Conservation (phyloP, 2,329 filamentous ascomycete genomes). For the Penicillium sp. region DNA sequence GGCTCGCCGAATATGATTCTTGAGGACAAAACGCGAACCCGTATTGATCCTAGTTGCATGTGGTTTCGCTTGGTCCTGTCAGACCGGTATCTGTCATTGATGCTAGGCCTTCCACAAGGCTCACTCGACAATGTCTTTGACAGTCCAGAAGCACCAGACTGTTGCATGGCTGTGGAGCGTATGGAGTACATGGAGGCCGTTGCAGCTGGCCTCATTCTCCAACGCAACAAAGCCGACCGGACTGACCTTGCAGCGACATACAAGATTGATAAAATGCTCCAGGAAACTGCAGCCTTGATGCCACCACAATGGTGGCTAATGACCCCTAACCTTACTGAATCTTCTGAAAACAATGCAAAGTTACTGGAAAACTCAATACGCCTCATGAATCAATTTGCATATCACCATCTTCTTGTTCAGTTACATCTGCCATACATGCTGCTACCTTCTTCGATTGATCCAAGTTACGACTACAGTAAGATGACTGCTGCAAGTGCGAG, state of each 20-base stretch:
- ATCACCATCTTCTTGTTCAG: constrained; percentile 7
- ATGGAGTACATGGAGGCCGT: constrained; percentile 46
- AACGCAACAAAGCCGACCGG: constrained; percentile 37
- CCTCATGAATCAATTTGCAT: constrained; percentile 7
- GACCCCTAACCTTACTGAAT: not conserved
- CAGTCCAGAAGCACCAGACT: constrained; percentile 44
- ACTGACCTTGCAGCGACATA: not conserved
- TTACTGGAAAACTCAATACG: not conserved
- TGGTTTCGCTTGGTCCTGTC: constrained; percentile 39
- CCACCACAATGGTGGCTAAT: constrained; percentile 6
- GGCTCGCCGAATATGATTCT: not conserved
- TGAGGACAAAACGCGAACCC: constrained; percentile 21
- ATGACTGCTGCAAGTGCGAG: constrained; percentile 49
- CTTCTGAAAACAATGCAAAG: not conserved
- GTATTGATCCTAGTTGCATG: constrained; percentile 18
- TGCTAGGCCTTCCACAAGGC: constrained; percentile 39
- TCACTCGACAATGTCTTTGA: constrained; percentile 35
- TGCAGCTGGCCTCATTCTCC: constrained; percentile 45
- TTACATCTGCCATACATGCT: constrained; percentile 9
- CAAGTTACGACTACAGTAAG: constrained; percentile 48
- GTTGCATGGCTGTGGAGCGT: constrained; percentile 30
- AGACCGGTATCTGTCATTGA: constrained; percentile 38
- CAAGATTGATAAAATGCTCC: constrained; percentile 2
- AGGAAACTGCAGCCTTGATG: not conserved
- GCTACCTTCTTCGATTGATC: constrained; percentile 21